Percentiles rank a stretch among this genome's conserved stretches.
These are phyloP conservation scores for Entelexis sorbosivorans DNA, from an alignment of 1,139 yeast species.

Conservation along the genomic window DNA sequence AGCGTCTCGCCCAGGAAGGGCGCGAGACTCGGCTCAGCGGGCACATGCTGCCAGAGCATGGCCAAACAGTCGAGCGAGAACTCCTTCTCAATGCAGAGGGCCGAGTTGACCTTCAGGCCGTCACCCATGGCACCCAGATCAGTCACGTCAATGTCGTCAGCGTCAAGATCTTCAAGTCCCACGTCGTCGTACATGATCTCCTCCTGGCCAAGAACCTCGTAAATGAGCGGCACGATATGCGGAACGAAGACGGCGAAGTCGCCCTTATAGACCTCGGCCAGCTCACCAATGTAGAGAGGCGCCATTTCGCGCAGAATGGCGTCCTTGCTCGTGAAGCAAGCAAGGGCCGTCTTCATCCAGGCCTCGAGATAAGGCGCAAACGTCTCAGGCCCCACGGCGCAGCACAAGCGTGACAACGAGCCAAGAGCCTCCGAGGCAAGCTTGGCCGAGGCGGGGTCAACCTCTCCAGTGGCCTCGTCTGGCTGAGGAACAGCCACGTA, in stretches of 20 bases:
- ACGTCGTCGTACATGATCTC: constrained; percentile 32
- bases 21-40: constrained; percentile 54
- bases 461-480: constrained; percentile 32
- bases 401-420: constrained; percentile 87
- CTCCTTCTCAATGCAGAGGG: constrained; percentile 93
- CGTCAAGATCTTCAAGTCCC: constrained; percentile 26
- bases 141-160: constrained; percentile 26
- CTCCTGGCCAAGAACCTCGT: constrained; percentile 70
- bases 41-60: constrained; percentile 75
- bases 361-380: constrained; percentile 82
- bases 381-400: constrained; percentile 87
- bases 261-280: constrained; percentile 88
- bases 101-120: constrained; percentile 77
- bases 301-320: constrained; percentile 90
- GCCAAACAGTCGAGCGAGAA: constrained; percentile 89
- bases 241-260: constrained; percentile 82
- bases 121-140: constrained; percentile 32
- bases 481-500: constrained; percentile 45
- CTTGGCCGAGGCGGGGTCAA: constrained; percentile 38
- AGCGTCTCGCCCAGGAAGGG: constrained; percentile 67
- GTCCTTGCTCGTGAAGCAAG: constrained; percentile 64
- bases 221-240: constrained; percentile 71
- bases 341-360: constrained; percentile 77
- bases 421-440: constrained; percentile 87
- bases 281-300: constrained; percentile 83